Conservation (phyloP, 768 basidiomycete genomes). For the Mycena kentingensis region DNA sequence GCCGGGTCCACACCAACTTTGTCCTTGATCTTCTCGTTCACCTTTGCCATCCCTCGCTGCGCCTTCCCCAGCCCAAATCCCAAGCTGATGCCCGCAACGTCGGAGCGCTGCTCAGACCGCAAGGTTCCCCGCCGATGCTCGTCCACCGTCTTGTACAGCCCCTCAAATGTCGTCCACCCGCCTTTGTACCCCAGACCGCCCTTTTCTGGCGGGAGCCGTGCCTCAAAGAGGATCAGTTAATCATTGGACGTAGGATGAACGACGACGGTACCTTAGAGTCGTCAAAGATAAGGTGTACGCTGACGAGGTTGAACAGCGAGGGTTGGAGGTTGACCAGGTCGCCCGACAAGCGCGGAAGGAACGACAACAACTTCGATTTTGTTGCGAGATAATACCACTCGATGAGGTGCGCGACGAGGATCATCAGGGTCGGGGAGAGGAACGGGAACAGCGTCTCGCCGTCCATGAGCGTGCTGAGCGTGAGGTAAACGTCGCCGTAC, state of each 20-base stretch:
- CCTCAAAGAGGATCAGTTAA: no score
- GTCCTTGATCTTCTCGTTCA: conserved; percentile 30
- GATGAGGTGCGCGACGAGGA: conserved; percentile 60
- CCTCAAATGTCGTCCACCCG: conserved; percentile 59
- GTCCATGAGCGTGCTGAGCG: conserved; percentile 56
- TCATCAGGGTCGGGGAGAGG: conserved; percentile 64
- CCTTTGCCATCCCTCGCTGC: conserved; percentile 30
- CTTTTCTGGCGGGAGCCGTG: conserved; percentile 51
- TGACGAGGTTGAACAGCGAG: conserved; percentile 53
- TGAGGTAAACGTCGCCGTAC: conserved; percentile 62
- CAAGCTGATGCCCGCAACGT: conserved; percentile 49
- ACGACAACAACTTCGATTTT: conserved; percentile 38
- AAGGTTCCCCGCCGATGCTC: conserved; percentile 46
- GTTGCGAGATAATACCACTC: conserved; percentile 57
- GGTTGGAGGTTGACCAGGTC: conserved; percentile 62
- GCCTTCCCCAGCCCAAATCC: conserved; percentile 37
- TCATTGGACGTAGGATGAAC: no score
- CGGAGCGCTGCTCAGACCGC: conserved; percentile 41
- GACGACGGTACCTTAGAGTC: no score
- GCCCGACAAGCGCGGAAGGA: conserved; percentile 48
- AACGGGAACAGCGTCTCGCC: conserved; percentile 56
- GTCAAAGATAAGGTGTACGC: conserved; percentile 61
- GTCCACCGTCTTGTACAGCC: conserved; percentile 55
- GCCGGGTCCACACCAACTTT: conserved; percentile 34
- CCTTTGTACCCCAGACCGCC: conserved; percentile 69